Conservation (phyloP, 768 basidiomycete species). For the Agrocybe praecox region DNA sequence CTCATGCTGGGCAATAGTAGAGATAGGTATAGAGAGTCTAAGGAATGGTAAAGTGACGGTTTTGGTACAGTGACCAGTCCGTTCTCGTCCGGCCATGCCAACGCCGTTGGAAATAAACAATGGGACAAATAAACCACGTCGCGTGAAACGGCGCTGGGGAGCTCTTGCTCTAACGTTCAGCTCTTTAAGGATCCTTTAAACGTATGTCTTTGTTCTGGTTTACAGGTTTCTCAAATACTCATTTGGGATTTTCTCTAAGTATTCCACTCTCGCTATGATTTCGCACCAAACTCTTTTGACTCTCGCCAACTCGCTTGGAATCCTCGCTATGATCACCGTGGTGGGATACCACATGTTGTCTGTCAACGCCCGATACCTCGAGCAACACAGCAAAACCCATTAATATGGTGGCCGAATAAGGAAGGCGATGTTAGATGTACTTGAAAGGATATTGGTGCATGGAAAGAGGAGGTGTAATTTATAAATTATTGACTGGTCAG, state of each 20-base stretch:
- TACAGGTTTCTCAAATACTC: not conserved
- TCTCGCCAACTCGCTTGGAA: conserved; percentile 84
- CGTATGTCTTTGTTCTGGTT: not conserved
- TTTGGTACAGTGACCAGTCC: conserved; percentile 26
- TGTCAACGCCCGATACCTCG: conserved; percentile 64
- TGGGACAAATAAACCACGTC: conserved; percentile 25
- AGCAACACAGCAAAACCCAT: conserved; percentile 10
- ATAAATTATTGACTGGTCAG: too few relatives aligned
- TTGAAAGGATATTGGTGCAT: not conserved
- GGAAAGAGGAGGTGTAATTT: too few relatives aligned
- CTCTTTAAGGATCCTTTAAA: not conserved
- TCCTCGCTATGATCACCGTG: conserved; percentile 83
- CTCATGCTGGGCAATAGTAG: conserved; percentile 50
- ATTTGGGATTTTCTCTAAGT: not conserved
- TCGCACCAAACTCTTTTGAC: conserved; percentile 78
- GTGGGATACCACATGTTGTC: conserved; percentile 90
- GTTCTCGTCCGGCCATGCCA: conserved; percentile 37
- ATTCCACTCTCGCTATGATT: conserved; percentile 56
- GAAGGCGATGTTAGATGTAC: too few relatives aligned
- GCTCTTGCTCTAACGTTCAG: not conserved
- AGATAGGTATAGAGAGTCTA: not conserved
- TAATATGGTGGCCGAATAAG: not conserved
- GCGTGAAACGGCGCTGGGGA: conserved; percentile 1
- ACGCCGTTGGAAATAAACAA: conserved; percentile 23
- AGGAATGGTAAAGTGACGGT: too few relatives aligned